These are phyloP conservation scores for Arthromyces matolae DNA, from an alignment of 768 basidiomycete genomes.

Conservation along the genomic window DNA sequence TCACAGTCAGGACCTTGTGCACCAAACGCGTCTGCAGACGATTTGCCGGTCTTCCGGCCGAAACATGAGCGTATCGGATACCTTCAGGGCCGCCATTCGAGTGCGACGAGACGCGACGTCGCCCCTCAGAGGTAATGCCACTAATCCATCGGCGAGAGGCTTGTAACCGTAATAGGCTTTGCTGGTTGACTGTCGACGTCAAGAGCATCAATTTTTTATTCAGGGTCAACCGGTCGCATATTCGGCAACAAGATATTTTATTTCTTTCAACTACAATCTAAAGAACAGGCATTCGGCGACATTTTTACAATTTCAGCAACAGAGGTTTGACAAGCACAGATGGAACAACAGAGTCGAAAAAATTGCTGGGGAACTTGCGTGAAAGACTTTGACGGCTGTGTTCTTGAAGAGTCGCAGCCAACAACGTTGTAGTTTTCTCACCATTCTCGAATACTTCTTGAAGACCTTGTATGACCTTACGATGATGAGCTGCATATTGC, in stretches of 20 bases:
- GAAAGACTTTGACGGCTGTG: slow-evolving; percentile 47
- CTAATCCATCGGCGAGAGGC: slow-evolving; percentile 12
- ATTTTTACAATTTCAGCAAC: too few species aligned
- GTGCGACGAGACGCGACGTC: slow-evolving; percentile 1
- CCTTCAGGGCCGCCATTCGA: neutral
- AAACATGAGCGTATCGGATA: neutral
- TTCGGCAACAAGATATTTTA: neutral
- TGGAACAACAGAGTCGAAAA: slow-evolving; percentile 26
- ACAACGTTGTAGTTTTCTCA: slow-evolving; percentile 29
- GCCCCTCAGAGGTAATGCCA: neutral
- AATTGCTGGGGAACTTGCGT: slow-evolving; percentile 45
- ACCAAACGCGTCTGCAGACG: slow-evolving; percentile 10
- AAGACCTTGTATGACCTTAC: slow-evolving; percentile 35
- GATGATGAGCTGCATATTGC: slow-evolving; percentile 44
- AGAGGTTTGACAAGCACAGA: neutral
- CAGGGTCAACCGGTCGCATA: slow-evolving; percentile 5
- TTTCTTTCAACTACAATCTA: too few species aligned
- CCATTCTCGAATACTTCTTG: slow-evolving; percentile 41
- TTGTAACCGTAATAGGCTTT: slow-evolving; percentile 8
- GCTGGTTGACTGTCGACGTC: slow-evolving; percentile 12
- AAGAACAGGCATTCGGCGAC: too few species aligned
- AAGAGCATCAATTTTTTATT: slow-evolving; percentile 14
- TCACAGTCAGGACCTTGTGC: slow-evolving; percentile 14
- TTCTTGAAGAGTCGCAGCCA: slow-evolving; percentile 39
- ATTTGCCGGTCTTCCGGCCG: slow-evolving; percentile 7